Base-by-base conservation (phyloP, 1,139 yeast genomes). In the Eremothecium sinecaudum region DNA sequence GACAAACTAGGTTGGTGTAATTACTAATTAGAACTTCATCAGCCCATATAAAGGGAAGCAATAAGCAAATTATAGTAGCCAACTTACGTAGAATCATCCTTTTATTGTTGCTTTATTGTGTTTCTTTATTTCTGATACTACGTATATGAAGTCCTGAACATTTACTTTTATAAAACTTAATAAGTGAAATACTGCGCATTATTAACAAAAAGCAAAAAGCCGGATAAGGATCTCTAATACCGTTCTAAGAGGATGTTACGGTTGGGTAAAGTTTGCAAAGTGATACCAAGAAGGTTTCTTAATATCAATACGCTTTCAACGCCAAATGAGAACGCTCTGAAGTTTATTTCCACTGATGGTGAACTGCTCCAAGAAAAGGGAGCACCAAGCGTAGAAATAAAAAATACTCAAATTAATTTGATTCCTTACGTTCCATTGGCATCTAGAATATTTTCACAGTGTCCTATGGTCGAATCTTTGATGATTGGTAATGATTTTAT, bases 321-420 rank as follows among this genome's bases (percentile, higher is more conserved):
- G 0, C 98, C 98, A 3, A 90, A 90, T 51, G 87, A 77, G 26
- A 82, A 90, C 58, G 97, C 98, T 0, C 64, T 90, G 40, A 90
- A 90, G 61, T 90, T 86, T 40, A 61, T 83, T 15, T 96, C 98
- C 1, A 68, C 81, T 5, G 59, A 54, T 42, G 59, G 59, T 8
- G 75, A 72, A 32, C 69, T 74, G 11, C 60, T 74, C 4, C 77
- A 75, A 15, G 62, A 61, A 10, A 62, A 62, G 5, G 66, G 62
- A 18, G 69, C 75, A 19, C 64, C 49, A 78, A 83, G 62, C 78
- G 78, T 56, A 64, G 84, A 18, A 69, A 77, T 36, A 26, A 50
- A 47, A 31, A 56, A 54, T 35, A 50, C 58, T 74, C 94, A 5
- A 60, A 80, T 40, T 77, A 77, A 51, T 75, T 90, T 6, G 69